Evolutionary conservation across 208 protist species (phyloP).

Genomic region (Acanthamoeba castellanii): DNA sequence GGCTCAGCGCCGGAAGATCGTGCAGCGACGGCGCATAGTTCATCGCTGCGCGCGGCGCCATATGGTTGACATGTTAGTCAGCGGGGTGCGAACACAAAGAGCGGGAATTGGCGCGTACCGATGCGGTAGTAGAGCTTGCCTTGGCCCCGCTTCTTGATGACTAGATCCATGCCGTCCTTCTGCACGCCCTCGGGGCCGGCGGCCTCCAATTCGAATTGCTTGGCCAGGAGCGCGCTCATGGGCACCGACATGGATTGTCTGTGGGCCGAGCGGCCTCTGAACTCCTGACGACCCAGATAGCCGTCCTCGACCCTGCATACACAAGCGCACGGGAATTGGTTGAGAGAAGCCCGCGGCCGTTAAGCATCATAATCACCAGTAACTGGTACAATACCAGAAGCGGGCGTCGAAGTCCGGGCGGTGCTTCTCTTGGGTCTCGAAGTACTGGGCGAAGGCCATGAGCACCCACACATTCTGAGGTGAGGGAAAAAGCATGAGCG

Average conservation of each 20-base stretch:
- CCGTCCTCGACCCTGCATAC: background rate
- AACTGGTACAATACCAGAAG: background rate
- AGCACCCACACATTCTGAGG: conserved; percentile 69
- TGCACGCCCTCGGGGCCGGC: background rate
- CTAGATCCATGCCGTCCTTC: conserved; percentile 46
- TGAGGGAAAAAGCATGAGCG: background rate
- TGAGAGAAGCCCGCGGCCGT: background rate
- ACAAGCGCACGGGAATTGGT: background rate
- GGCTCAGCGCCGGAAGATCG: background rate
- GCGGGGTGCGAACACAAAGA: background rate
- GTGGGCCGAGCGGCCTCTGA: conserved; percentile 1
- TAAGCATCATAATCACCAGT: background rate
- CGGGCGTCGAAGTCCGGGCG: conserved; percentile 4
- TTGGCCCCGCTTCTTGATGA: background rate
- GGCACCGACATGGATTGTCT: background rate
- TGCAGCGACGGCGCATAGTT: conserved; percentile 53
- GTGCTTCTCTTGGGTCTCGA: background rate
- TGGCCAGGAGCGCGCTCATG: conserved; percentile 23
- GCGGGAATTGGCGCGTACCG: background rate
- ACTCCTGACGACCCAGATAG: conserved; percentile 33
- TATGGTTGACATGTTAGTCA: background rate
- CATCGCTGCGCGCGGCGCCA: background rate
- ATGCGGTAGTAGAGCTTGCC: conserved; percentile 52
- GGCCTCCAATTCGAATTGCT: background rate
- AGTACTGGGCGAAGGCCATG: conserved; percentile 39